Percentiles rank a stretch among this genome's conserved stretches.
phyloP scores from a whole-genome alignment of 2,329 filamentous ascomycete species.

The Juglanconis oblonga region DNA sequence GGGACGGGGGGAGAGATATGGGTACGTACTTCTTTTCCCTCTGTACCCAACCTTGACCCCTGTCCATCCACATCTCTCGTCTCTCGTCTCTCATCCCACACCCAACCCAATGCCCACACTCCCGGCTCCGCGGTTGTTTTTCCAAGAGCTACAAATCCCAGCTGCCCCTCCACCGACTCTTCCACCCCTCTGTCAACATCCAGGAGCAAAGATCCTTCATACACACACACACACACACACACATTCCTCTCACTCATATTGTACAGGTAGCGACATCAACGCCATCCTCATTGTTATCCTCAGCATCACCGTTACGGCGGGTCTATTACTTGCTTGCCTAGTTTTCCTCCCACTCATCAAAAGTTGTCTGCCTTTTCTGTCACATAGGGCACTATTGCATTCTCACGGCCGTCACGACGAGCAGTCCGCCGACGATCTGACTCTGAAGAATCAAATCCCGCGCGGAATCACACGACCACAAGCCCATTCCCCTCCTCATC shows the following conservation, averaged over 20 bases:
- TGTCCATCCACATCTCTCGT: constrained; percentile 4
- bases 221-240: constrained; percentile 1
- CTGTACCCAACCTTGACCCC: constrained; percentile 17
- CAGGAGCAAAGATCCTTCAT: constrained; percentile 6
- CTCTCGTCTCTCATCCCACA: constrained; percentile 9
- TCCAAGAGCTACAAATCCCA: constrained; percentile 20
- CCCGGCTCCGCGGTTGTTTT: constrained; percentile 7
- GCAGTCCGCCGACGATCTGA: not conserved
- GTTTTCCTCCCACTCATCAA: not conserved
- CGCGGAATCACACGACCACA: not conserved
- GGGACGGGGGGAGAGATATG: not conserved
- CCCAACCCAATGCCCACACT: constrained; percentile 11
- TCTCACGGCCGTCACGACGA: not conserved
- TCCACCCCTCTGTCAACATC: constrained; percentile 12
- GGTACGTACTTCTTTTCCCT: not conserved
- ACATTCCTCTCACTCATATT: not conserved
- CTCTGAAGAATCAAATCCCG: not conserved
- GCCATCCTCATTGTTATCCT: not conserved
- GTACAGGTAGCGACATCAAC: not conserved
- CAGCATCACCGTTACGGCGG: constrained; percentile 1
- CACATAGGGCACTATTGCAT: not conserved
- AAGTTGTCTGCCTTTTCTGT: not conserved
- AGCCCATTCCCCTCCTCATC: not conserved
- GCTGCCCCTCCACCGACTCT: constrained; percentile 18
- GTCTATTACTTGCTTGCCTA: not conserved